Evolutionary conservation across 129 eudicot species (phyloP).

Genomic region (Centella asiatica): DNA sequence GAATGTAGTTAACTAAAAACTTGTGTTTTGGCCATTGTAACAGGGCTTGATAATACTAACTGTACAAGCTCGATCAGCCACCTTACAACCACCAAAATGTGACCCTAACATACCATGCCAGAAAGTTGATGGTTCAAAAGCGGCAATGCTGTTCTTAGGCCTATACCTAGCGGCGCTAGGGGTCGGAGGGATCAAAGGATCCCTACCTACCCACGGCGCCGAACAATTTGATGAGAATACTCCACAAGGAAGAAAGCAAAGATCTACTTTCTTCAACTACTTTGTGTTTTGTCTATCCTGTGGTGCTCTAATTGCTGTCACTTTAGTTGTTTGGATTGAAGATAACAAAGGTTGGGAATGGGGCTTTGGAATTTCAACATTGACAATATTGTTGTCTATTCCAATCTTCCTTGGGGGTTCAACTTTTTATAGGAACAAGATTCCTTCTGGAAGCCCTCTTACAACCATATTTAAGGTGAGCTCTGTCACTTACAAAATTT

Average conservation of each 20-base stretch:
- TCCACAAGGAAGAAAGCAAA: constrained; percentile 58
- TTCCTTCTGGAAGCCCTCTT: constrained; percentile 75
- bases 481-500: neutral
- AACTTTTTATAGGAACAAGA: constrained; percentile 54
- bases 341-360: constrained; percentile 96
- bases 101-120: constrained; percentile 31
- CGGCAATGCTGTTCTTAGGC: constrained; percentile 63
- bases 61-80: constrained; percentile 51
- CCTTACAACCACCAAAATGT: constrained; percentile 64
- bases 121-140: constrained; percentile 44
- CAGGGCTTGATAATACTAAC: constrained; percentile 73
- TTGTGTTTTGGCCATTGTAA: no score
- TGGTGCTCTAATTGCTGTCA: constrained; percentile 80
- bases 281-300: constrained; percentile 60
- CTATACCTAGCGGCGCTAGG: constrained; percentile 76
- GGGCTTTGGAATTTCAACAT: constrained; percentile 78
- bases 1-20: no score
- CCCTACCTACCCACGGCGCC: constrained; percentile 78
- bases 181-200: constrained; percentile 90
- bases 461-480: constrained; percentile 74
- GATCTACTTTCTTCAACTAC: constrained; percentile 87
- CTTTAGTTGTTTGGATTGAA: constrained; percentile 84
- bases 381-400: constrained; percentile 53
- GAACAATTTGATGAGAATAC: constrained; percentile 70
- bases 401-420: constrained; percentile 65